Evolutionary conservation across 2,329 filamentous ascomycete species (phyloP).

Genomic region (Nemania diffusa): DNA sequence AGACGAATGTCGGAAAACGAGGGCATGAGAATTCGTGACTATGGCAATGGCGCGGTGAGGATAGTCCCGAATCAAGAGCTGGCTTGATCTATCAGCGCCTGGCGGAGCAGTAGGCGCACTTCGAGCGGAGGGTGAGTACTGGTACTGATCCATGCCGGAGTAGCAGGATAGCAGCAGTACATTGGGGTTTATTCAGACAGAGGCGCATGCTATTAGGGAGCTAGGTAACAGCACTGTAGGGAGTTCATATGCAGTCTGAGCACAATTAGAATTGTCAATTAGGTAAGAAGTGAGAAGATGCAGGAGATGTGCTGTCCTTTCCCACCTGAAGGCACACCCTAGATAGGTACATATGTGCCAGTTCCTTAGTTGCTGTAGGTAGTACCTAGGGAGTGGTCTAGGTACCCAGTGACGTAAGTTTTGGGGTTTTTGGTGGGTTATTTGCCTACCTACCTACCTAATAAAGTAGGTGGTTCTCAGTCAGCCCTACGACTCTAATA

Average conservation of each 20-base stretch:
- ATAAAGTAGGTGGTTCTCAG: constrained; percentile 9
- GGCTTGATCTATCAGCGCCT: constrained; percentile 71
- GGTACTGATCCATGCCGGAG: constrained; percentile 61
- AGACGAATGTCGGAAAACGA: constrained; percentile 84
- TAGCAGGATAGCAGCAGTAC: constrained; percentile 43
- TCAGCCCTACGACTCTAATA: constrained; percentile 32
- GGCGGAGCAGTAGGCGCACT: constrained; percentile 58
- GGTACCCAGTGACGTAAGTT: constrained; percentile 29
- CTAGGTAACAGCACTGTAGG: background rate
- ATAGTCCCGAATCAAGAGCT: constrained; percentile 85
- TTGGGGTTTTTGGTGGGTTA: constrained; percentile 19
- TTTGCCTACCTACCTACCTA: constrained; percentile 4
- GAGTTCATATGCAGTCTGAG: background rate
- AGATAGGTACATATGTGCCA: background rate
- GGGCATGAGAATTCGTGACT: constrained; percentile 78
- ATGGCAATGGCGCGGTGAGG: constrained; percentile 90
- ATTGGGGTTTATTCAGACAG: constrained; percentile 33
- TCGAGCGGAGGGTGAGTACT: constrained; percentile 56
- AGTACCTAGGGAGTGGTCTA: background rate
- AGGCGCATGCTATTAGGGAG: constrained; percentile 43
- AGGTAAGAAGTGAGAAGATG: background rate
- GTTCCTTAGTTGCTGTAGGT: background rate
- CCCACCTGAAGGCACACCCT: background rate
- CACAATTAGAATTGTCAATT: background rate
- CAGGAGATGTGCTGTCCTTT: background rate